These are phyloP conservation scores for Fusarium piperis DNA, from an alignment of 2,329 filamentous ascomycete genomes.

Conservation along the genomic window DNA sequence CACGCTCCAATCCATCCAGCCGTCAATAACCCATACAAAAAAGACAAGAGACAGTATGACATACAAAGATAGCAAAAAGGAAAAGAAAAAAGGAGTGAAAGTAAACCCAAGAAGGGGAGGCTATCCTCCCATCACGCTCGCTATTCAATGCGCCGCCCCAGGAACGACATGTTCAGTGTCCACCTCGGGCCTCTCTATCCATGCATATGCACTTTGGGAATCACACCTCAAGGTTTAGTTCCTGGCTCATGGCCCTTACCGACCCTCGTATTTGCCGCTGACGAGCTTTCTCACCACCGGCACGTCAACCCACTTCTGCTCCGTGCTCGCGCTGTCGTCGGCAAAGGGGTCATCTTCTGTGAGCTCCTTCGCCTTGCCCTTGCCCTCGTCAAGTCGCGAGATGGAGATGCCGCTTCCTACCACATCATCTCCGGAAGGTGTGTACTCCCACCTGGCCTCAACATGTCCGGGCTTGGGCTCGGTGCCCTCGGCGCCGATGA, in stretches of 20 bases:
- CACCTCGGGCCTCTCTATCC: constrained; percentile 30
- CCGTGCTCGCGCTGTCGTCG: constrained; percentile 50
- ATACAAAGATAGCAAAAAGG: constrained; percentile 22
- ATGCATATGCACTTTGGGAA: constrained; percentile 31
- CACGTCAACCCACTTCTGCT: constrained; percentile 72
- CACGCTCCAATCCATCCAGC: constrained; percentile 13
- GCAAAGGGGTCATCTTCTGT: constrained; percentile 75
- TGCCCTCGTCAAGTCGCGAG: constrained; percentile 60
- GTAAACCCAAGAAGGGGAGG: constrained; percentile 24
- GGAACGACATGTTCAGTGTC: constrained; percentile 47
- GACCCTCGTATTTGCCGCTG: constrained; percentile 78
- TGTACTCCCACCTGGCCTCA: constrained; percentile 83
- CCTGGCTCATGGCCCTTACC: constrained; percentile 20
- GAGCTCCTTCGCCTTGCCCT: constrained; percentile 63
- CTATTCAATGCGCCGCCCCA: constrained; percentile 43
- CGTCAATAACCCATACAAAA: constrained; percentile 13
- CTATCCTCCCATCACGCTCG: constrained; percentile 41
- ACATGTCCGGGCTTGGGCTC: constrained; percentile 78
- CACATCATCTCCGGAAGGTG: constrained; percentile 52
- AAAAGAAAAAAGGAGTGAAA: constrained; percentile 14
- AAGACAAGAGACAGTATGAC: constrained; percentile 13
- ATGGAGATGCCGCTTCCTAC: constrained; percentile 73
- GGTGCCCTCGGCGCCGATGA: constrained; percentile 75
- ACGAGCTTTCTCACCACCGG: constrained; percentile 73
- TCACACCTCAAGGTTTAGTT: not conserved